These are phyloP conservation scores for Mayamaea pseudoterrestris DNA, from an alignment of 108 stramenopile genomes.

Conservation along the genomic window DNA sequence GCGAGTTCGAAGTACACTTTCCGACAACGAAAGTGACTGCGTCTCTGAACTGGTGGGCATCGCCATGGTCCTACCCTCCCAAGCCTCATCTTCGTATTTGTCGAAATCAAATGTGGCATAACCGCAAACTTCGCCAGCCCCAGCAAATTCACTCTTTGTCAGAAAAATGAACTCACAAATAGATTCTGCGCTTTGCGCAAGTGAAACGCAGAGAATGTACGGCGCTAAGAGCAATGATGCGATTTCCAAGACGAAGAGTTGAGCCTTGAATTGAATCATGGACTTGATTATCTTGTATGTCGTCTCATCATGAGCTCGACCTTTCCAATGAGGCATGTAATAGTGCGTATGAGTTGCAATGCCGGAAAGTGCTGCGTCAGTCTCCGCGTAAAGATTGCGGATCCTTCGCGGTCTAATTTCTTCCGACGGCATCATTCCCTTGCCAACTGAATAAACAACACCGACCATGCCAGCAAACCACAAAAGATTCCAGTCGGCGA, in stretches of 20 bases:
- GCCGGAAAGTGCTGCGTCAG: conserved; percentile 46
- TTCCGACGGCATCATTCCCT: conserved; percentile 48
- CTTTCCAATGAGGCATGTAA: conserved; percentile 80
- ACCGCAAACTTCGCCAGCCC: conserved; percentile 86
- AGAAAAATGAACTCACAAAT: conserved; percentile 76
- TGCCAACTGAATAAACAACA: conserved; percentile 73
- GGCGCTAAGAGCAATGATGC: conserved; percentile 79
- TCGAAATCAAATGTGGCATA: conserved; percentile 90
- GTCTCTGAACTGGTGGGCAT: background rate
- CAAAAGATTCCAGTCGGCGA: conserved; percentile 84
- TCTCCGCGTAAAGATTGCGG: conserved; percentile 50
- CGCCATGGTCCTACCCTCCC: conserved; percentile 44
- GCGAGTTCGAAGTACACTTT: conserved; percentile 16
- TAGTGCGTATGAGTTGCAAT: conserved; percentile 83
- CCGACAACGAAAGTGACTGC: conserved; percentile 9
- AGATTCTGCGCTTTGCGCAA: conserved; percentile 69
- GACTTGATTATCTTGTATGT: conserved; percentile 45
- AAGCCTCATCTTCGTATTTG: conserved; percentile 59
- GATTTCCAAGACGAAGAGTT: conserved; percentile 63
- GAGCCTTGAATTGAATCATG: conserved; percentile 82
- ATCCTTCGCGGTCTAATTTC: conserved; percentile 32
- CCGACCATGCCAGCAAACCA: conserved; percentile 84
- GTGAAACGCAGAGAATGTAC: conserved; percentile 73
- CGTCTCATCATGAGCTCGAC: conserved; percentile 46
- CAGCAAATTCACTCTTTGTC: conserved; percentile 62